Evolutionary conservation across 805 yeast genomes (phyloP).

Genomic region (Pichia paraexigua): DNA sequence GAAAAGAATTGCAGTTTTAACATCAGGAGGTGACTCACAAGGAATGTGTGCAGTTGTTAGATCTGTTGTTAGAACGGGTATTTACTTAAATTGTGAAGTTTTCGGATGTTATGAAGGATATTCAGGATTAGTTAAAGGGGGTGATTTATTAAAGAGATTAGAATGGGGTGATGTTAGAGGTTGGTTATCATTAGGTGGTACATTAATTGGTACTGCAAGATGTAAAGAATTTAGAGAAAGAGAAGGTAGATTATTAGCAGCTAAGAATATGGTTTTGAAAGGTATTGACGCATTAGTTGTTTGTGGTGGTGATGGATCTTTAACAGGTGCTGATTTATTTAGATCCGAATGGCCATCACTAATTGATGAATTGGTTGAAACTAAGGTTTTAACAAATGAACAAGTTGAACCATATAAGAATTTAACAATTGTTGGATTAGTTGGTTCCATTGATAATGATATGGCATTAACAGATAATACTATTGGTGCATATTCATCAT

Average conservation of each 20-base stretch:
- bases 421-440: conserved; percentile 85
- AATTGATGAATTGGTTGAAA: conserved; percentile 58
- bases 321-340: conserved; percentile 95
- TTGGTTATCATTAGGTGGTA: conserved; percentile 88
- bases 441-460: conserved; percentile 96
- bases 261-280: conserved; percentile 71
- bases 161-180: conserved; percentile 94
- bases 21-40: conserved; percentile 98
- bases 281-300: conserved; percentile 95
- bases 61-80: conserved; percentile 91
- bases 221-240: conserved; percentile 80
- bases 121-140: conserved; percentile 87
- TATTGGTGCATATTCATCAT: conserved; percentile 91
- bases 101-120: conserved; percentile 93
- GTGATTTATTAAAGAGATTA: conserved; percentile 65
- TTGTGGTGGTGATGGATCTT: conserved; percentile 98
- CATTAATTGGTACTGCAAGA: conserved; percentile 93
- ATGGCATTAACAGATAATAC: conserved; percentile 97
- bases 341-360: conserved; percentile 92
- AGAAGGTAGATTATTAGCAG: conserved; percentile 74
- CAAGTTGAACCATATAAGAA: conserved; percentile 56
- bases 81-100: conserved; percentile 79
- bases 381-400: conserved; percentile 47
- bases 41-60: conserved; percentile 98
- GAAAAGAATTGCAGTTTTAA: conserved; percentile 77